Base-by-base conservation (phyloP, 768 basidiomycete species). In the Pulveroboletus sp. region DNA sequence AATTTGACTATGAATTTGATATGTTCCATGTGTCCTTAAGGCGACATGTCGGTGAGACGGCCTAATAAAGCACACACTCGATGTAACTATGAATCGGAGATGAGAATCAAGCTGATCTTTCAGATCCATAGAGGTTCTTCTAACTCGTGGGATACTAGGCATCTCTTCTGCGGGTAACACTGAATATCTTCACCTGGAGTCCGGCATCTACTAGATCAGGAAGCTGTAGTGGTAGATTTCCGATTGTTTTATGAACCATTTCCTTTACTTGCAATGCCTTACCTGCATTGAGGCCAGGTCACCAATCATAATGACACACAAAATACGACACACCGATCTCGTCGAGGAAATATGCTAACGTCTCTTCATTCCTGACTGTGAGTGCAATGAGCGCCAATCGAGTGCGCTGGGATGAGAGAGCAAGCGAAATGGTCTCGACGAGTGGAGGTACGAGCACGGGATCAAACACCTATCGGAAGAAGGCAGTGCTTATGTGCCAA, bases 381-480 rank as follows among this genome's bases (percentile, higher is more conserved):
- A 85, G 65, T 11, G 73, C 73, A 30, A 81, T 57, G 46, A 68
- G 8, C 27, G 49, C 61, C 50, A 57, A 44, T 59, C 56, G 43
- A 26, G 54, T 29, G 46, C 34, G n/a, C 49, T 50, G 36, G 8
- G 29, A 45, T 17, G 53, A 53, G 14, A 77, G 54, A 12, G 65
- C 65, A 19, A 71, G 44, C 38, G 24, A 61, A 13, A 89, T 63
- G 6, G 77, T 75, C 12, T 70, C 69, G 1, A 83, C 72, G 4
- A 89, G 71, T 0, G 81, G 69, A 7, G 79, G 76, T 38, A 88
- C 76, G 34, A 89, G 67, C 10, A 61, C 60, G 8, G 83, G 82
- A 57, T 89, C 85, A 58, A 82, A 90, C 6, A 86, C 80, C 87
- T 89, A 51, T 43, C 20, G 20, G 24, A 37, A 44, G n/a, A 47